Conservation (phyloP, 805 yeast genomes). For the Candida fluviatilis region DNA sequence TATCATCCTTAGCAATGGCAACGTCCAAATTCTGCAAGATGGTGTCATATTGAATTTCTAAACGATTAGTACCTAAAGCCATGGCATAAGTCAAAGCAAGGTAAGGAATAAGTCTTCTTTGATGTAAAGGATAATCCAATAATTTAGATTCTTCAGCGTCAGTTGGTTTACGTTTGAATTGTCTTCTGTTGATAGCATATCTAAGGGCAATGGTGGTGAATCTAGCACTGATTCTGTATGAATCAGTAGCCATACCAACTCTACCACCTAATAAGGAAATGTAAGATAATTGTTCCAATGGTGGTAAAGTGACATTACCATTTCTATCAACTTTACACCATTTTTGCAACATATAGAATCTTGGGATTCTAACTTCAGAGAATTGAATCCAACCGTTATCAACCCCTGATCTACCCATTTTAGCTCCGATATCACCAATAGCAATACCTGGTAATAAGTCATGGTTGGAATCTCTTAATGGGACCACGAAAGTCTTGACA, state of each 20-base stretch:
- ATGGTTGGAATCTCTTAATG: constrained; percentile 41
- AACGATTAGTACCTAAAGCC: constrained; percentile 34
- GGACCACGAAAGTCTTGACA: constrained; percentile 44
- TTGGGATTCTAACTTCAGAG: constrained; percentile 39
- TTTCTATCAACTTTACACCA: constrained; percentile 37
- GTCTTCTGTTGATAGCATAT: constrained; percentile 45
- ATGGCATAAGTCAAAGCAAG: constrained; percentile 38
- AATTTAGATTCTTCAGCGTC: constrained; percentile 34
- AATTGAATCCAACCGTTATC: constrained; percentile 49
- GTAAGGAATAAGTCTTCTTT: constrained; percentile 41
- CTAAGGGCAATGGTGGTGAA: constrained; percentile 41
- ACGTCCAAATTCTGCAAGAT: constrained; percentile 31
- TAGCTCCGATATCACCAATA: constrained; percentile 45
- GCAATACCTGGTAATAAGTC: constrained; percentile 41
- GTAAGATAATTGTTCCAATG: constrained; percentile 43
- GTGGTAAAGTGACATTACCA: constrained; percentile 40
- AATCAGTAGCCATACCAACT: constrained; percentile 42
- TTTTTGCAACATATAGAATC: constrained; percentile 44
- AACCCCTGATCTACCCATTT: constrained; percentile 48
- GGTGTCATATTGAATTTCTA: constrained; percentile 29
- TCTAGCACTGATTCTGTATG: constrained; percentile 39
- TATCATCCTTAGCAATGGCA: constrained; percentile 33
- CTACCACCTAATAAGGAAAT: constrained; percentile 43
- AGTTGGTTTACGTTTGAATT: constrained; percentile 29
- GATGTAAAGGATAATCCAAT: constrained; percentile 43